Evolutionary conservation across 768 basidiomycete genomes (phyloP), one percentile per base, ranked within the genome.

Genomic region (Rhodosporidiobolus odoratus): DNA sequence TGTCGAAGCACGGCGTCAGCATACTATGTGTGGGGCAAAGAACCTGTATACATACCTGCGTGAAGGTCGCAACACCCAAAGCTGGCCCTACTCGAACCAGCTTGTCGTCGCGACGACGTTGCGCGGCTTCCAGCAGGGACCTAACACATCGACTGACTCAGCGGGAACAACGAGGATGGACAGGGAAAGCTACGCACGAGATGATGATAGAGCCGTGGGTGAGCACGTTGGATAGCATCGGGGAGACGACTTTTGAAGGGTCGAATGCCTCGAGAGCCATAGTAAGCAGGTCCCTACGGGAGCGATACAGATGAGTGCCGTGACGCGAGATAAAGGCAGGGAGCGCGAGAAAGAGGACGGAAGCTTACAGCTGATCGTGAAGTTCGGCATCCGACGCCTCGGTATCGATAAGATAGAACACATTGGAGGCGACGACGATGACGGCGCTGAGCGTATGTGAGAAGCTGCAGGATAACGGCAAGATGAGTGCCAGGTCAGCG

Each of bases 321-420:
- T n/a, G n/a, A n/a, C n/a, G n/a, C n/a, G n/a, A n/a, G n/a, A n/a
- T n/a, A n/a, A n/a, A n/a, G n/a, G n/a, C n/a, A n/a, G n/a, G n/a
- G n/a, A n/a, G n/a, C n/a, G n/a, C n/a, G n/a, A n/a, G n/a, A n/a
- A n/a, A n/a, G n/a, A n/a, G n/a, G n/a, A n/a, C n/a, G n/a, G n/a
- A n/a, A n/a, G n/a, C n/a, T n/a, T n/a, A n/a, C n/a, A n/a, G n/a
- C n/a, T n/a, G 13, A 12, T 12, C 21, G 43, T 43, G 13, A 21
- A 43, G 12, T 12, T 12, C 43, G 21, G 43, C 43, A 21, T 12
- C 43, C 13, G 43, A 21, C 12, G 43, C 43, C 12, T 43, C 43
- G 43, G 52, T 58, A 19, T 70, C 69, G 69, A 70, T 47, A 19
- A 65, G 41, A 30, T 71, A 64, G 48, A 71, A 71, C 27, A 71